Base-by-base conservation (phyloP, 2,329 filamentous ascomycete species). In the Fusarium buharicum region DNA sequence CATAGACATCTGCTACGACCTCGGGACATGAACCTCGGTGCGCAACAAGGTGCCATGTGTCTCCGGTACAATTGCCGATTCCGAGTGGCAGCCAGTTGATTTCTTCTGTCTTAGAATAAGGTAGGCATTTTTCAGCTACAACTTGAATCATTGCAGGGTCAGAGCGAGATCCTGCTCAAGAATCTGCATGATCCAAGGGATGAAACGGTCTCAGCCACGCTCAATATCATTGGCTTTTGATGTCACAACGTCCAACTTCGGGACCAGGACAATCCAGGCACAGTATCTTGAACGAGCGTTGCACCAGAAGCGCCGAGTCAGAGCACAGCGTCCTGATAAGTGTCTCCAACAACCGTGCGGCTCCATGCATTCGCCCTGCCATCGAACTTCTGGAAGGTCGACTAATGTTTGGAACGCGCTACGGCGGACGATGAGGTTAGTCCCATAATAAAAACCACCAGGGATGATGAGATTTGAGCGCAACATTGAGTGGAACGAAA, bases 341-440 rank as follows among this genome's bases (percentile, higher is more conserved):
- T 44, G 37, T 54, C 33, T 46, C 43, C 31, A 59, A 66, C 45
- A 68, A 60, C 65, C 60, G 63, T 69, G 62, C 61, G 62, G 68
- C 64, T 70, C 67, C 62, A 50, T 54, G 55, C 55, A 53, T 64
- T 24, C 22, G 61, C 62, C 66, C 59, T 69, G 62, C 62, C 56
- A 68, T 70, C 48, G 67, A 68, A 62, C 66, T 70, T 70, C 68
- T 70, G 62, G 68, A 70, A 70, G 68, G 59, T 64, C 59, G 54
- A 66, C 49, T 39, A 63, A 64, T 54, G 65, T 63, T 70, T 67
- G 67, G 68, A 71, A 70, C 67, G 53, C 68, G 65, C 66, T 70
- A 70, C 49, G 31, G 12, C 34, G 11, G 62, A 62, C 60, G 54
- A 62, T 62, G 66, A 70, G 53, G 62, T 67, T 69, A 55, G 64